Base-by-base conservation (phyloP, 1,284 basidiomycete species). In the Trametes hirsuta region DNA sequence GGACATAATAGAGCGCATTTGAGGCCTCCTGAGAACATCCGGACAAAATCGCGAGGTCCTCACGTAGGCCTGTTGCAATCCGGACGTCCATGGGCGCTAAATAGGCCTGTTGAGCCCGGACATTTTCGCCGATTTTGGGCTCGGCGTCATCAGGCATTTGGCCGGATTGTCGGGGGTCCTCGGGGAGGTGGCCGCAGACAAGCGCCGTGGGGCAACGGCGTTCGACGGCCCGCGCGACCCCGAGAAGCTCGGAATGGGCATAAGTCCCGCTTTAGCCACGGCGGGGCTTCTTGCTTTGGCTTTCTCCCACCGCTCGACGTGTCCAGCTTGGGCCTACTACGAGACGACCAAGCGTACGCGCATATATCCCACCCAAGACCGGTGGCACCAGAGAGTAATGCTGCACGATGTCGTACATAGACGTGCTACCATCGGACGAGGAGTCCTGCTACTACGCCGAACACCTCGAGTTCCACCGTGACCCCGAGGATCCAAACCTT, bases 391-490 rank as follows among this genome's bases (percentile, higher is more conserved):
- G 18, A n/a, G 10, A 51, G 39, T 37, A 12, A 53, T 54, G 25
- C 35, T 36, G 9, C 54, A 52, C 35, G n/a, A 75, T 73, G 72
- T 64, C 66, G 46, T 70, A 70, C 62, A 35, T 69, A 48, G 68
- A 73, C 61, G 44, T 58, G 22, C 70, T 75, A 12, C 73, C 72
- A 2, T 68, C 56, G 24, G 61, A 65, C 59, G 73, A 79, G 56
- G 80, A 83, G 44, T 84, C 86, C 65, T 82, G 81, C 66, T 78
- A 80, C 62, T 75, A 81, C 60, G 80, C 86, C 59, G 80, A 79
- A 46, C 83, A 86, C 68, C 77, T 89, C 24, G 73, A 82, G 55
- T 74, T 90, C 63, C 79, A 66, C 70, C 42, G 51, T 61, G 71
- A 61, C 67, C 72, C 47, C 6, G 77, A 18, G 18, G 18, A 66